Base-by-base conservation (phyloP, 148 eudicot genomes). In the Euryodendron excelsum region DNA sequence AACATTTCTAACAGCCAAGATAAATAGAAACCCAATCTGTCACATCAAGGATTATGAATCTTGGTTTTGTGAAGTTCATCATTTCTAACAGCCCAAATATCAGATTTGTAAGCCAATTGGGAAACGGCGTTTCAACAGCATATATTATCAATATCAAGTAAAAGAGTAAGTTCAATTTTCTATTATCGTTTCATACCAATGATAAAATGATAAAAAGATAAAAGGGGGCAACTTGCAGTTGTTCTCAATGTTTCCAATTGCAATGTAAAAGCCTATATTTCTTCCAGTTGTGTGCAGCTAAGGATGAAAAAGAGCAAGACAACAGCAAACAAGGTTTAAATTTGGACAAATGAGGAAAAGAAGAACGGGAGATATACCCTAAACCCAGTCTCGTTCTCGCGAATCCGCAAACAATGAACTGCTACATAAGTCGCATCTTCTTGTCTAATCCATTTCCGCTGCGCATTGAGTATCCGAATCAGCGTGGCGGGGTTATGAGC, bases 361-460 rank as follows among this genome's bases (percentile, higher is more conserved):
- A 48, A 72, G 7, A 69, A 1, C 30, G 61, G 27, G 20, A 47
- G 61, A 28, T 12, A 81, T 90, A 96, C 99, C 90, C 90, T 83
- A 76, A 92, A 93, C 18, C 88, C 98, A 59, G 98, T 77, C 48
- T 96, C 94, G 25, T 93, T 88, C 41, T 93, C 90, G 15, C 99
- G 97, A 80, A 96, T 91, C 14, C 99, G 85, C 80, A 91, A 78
- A 79, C 88, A 91, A 78, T 96, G 99, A 61, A 90, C 88, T 2
- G 86, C 91, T 69, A 96, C 20, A 80, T 89, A 96, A 76, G 92
- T 88, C 50, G 85, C 90, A 76, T 96, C 99, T 8, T 82, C 86
- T 62, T 96, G 99, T 41, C 80, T 87, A 73, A 93, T 72, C 99
- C 99, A 96, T 68, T 96, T 96, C 67, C 91, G 81, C 76, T 93